phyloP scores from a whole-genome alignment of 2,329 filamentous ascomycete species.

The Trichocomaceae sp. region DNA sequence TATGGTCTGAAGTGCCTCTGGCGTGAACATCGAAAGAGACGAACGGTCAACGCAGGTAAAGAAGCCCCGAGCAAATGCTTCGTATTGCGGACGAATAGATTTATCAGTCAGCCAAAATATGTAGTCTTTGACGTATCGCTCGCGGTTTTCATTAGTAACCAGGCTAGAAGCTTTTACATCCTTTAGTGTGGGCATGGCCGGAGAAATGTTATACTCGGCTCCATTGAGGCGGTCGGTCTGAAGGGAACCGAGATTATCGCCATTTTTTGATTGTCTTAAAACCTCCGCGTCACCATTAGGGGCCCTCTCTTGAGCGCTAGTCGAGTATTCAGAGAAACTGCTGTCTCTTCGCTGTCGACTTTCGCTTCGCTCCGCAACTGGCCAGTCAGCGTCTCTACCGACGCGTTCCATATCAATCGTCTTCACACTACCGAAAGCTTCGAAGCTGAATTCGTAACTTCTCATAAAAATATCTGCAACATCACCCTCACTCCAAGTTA shows the following conservation, averaged over 20 bases:
- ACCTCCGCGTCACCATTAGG: background rate
- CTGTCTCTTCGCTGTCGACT: slow-evolving; percentile 11
- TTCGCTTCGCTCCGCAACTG: slow-evolving; percentile 14
- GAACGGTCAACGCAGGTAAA: slow-evolving; percentile 63
- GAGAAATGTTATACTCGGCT: slow-evolving; percentile 18
- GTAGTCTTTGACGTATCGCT: slow-evolving; percentile 76
- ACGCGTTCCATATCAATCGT: slow-evolving; percentile 50
- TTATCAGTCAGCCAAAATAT: slow-evolving; percentile 73
- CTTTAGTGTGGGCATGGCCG: slow-evolving; percentile 23
- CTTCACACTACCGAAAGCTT: slow-evolving; percentile 48
- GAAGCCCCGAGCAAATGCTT: slow-evolving; percentile 78
- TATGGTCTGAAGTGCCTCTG: slow-evolving; percentile 64
- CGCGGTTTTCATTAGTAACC: slow-evolving; percentile 75
- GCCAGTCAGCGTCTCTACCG: slow-evolving; percentile 32
- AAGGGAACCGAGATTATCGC: slow-evolving; percentile 8
- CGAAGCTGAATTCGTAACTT: slow-evolving; percentile 78
- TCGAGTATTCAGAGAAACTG: slow-evolving; percentile 8
- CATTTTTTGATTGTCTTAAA: background rate
- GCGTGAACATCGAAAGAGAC: slow-evolving; percentile 65
- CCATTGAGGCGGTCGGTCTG: slow-evolving; percentile 22
- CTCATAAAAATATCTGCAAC: slow-evolving; percentile 76
- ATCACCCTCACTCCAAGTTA: slow-evolving; percentile 73
- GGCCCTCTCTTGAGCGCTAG: background rate
- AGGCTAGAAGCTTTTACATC: slow-evolving; percentile 52
- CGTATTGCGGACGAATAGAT: slow-evolving; percentile 68